A percentile compares a stretch with the other conserved stretches of the same genome.
These are phyloP conservation scores for Rhodamnia argentea DNA, from an alignment of 345 rosid genomes.

Conservation along the genomic window DNA sequence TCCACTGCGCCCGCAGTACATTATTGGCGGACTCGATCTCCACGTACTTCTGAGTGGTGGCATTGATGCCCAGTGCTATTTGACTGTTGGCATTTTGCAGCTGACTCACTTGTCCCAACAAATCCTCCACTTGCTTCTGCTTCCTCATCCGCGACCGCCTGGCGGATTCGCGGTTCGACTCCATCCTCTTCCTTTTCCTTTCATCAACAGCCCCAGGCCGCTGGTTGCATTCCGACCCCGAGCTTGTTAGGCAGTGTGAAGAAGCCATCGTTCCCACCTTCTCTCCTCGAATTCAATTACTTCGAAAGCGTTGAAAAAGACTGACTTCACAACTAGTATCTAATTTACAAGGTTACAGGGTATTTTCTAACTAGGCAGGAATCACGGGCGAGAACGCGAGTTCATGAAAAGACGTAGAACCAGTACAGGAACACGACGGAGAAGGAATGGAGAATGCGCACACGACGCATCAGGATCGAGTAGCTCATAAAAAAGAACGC, in stretches of 20 bases:
- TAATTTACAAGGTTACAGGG: background rate
- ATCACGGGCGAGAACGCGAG: background rate
- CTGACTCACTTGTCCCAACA: conserved; percentile 33
- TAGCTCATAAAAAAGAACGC: conserved; percentile 36
- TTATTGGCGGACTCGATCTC: conserved; percentile 59
- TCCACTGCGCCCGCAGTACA: conserved; percentile 53
- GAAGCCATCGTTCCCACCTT: conserved; percentile 22
- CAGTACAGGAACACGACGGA: conserved; percentile 92
- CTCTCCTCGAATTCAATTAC: background rate
- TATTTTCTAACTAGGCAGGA: background rate
- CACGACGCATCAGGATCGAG: conserved; percentile 50
- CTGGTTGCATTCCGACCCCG: conserved; percentile 63
- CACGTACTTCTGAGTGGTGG: conserved; percentile 10
- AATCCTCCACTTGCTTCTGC: conserved; percentile 58
- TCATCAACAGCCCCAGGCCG: conserved; percentile 39
- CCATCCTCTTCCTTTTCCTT: conserved; percentile 81
- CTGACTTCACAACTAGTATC: background rate
- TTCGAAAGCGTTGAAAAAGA: background rate
- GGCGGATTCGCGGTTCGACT: conserved; percentile 85
- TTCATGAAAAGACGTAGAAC: conserved; percentile 78
- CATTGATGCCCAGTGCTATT: conserved; percentile 22
- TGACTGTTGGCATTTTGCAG: conserved; percentile 39
- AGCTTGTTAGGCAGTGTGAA: conserved; percentile 31
- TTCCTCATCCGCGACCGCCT: conserved; percentile 76
- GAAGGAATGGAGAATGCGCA: conserved; percentile 76